Conservation (phyloP, 306 rosid genomes). For the Cicer arietinum region DNA sequence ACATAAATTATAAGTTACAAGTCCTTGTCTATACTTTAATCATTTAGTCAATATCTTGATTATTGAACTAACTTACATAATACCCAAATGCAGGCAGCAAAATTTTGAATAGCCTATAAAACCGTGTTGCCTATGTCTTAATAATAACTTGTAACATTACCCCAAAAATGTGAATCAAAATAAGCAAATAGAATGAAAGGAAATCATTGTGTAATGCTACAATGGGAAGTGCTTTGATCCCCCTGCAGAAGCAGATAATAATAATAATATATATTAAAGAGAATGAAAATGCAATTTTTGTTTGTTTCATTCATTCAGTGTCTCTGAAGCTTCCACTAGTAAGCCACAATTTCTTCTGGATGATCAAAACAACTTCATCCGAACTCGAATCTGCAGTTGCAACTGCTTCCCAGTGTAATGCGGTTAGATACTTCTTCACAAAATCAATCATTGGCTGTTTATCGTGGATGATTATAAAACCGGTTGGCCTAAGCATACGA, state of each 20-base stretch:
- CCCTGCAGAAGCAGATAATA: conserved; percentile 56
- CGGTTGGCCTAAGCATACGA: conserved; percentile 84
- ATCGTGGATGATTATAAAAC: conserved; percentile 74
- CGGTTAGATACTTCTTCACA: conserved; percentile 66
- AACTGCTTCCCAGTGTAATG: conserved; percentile 94
- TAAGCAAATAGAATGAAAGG: conserved; percentile 35
- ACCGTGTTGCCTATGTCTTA: conserved; percentile 50
- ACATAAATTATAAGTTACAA: conserved; percentile 39
- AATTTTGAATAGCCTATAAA: conserved; percentile 53
- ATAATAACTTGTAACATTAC: conserved; percentile 50
- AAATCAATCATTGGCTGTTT: conserved; percentile 73
- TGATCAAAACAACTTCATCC: conserved; percentile 62
- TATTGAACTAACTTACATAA: conserved; percentile 55
- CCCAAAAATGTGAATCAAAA: conserved; percentile 34
- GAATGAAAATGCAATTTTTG: conserved; percentile 50
- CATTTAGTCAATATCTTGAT: conserved; percentile 41
- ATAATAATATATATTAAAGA: conserved; percentile 5
- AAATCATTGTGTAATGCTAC: conserved; percentile 53
- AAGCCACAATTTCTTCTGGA: conserved; percentile 92
- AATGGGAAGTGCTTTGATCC: conserved; percentile 58
- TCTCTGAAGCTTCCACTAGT: conserved; percentile 73
- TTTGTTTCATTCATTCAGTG: conserved; percentile 46
- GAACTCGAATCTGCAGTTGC: conserved; percentile 60
- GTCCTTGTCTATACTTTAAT: conserved; percentile 30
- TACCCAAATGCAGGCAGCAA: conserved; percentile 45